Base-by-base conservation (phyloP, 352 stramenopile genomes). In the Phytopythium delawarense region DNA sequence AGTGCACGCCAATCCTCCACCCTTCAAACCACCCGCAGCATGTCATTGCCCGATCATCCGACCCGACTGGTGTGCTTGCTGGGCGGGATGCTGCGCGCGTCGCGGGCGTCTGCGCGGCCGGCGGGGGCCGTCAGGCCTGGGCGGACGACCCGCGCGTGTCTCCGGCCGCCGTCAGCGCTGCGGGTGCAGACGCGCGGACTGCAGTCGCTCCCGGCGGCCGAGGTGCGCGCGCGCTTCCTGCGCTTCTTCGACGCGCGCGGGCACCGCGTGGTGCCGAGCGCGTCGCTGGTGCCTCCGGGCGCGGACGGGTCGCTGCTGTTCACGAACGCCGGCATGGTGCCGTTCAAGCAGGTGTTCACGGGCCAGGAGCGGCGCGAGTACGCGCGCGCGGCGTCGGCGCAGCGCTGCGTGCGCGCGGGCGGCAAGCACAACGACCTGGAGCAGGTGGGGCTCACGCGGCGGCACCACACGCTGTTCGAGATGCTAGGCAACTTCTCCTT, bases 401-500 rank as follows among this genome's bases (percentile, higher is more conserved):
- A 99, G 73, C 98, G 98, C 51, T 99, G 96, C 63, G 98, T 99
- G 64, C 91, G 96, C 60, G 97, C 96, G 11, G 96, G 96, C 49
- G 96, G 97, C 53, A 99, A 99, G 76, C 96, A 99, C 78, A 99
- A 99, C 73, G 97, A 99, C 76, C 76, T 99, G 49, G 97, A 99
- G 63, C 96, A 99, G 73, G 97, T 99, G 15, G 96, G 96, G 28
- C 96, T 98, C 73, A 97, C 98, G 64, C 85, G 97, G 4, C 98
- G 98, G 61, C 97, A 99, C 83, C 97, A 99, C 69, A 99, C 96
- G 51, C 98, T 98, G 74, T 99, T 99, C 70, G 96, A 99, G 78
- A 99, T 99, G 97, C 79, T 99, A 28, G 97, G 97, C 48, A 99
- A 99, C 69, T 99, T 98, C 81, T 97, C 84, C 52, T 98, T 99